Evolutionary conservation across 768 basidiomycete genomes (phyloP).

Genomic region (Hysterangium stoloniferum): DNA sequence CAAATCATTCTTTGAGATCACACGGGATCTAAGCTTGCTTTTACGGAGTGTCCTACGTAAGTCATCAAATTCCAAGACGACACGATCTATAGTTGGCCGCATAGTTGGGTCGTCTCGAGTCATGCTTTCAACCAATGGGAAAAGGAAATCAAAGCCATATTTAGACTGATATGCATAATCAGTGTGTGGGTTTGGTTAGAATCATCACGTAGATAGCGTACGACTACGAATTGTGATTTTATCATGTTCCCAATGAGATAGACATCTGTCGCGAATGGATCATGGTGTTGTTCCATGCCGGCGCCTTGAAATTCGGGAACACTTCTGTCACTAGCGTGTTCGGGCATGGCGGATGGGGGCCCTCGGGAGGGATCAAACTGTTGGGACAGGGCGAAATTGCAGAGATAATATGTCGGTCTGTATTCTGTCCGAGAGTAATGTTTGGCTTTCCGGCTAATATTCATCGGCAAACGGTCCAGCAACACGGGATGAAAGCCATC

Average conservation of each 20-base stretch:
- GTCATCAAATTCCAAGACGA: background rate
- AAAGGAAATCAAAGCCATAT: background rate
- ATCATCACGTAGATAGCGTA: background rate
- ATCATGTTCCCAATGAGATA: background rate
- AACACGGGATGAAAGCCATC: conserved; percentile 23
- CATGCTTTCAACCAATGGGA: background rate
- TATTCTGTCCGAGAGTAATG: conserved; percentile 23
- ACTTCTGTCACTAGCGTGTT: background rate
- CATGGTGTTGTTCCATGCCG: background rate
- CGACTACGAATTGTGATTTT: background rate
- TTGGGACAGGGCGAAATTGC: conserved; percentile 30
- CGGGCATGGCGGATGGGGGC: background rate
- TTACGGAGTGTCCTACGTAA: background rate
- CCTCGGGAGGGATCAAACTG: conserved; percentile 21
- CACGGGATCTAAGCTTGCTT: background rate
- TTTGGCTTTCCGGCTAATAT: conserved; percentile 19
- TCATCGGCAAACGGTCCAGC: conserved; percentile 13
- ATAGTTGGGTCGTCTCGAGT: background rate
- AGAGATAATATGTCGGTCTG: conserved; percentile 27
- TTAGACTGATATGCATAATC: background rate
- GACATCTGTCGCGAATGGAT: background rate
- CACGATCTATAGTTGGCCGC: background rate
- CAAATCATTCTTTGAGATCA: background rate
- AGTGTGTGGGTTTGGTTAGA: background rate
- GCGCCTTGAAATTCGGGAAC: background rate